Evolutionary conservation across 129 eudicot species (phyloP), one percentile per base, ranked within the genome.

Genomic region (Lonicera japonica): DNA sequence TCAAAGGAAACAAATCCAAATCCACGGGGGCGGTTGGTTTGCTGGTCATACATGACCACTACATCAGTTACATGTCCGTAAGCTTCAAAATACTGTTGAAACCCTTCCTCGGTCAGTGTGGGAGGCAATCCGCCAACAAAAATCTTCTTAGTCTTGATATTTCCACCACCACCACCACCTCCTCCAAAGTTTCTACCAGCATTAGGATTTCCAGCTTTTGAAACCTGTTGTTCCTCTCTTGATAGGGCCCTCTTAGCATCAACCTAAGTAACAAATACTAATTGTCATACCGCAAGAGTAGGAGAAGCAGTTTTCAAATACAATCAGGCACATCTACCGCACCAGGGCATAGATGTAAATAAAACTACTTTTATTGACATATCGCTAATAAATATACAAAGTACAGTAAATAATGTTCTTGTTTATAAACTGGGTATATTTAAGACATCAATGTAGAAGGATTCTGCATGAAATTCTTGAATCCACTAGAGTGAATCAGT

Each of bases 201-300:
- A 60, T 52, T 71, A 13, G 80, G 39, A 46, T 82, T 85, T 68
- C 87, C 89, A 64, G 65, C 79, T 68, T 73, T 89, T 0, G 95
- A 73, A 21, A 68, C 82, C n/a, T n/a, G n/a, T 24, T 88, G 96
- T 59, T 89, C 96, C 65, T 85, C 96, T 71, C 95, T 89, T 57
- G 96, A 89, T 57, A 85, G 73, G 61, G 96, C 95, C 73, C 87
- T 85, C 79, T 89, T 89, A 52, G 90, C 96, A 77, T 89, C 96
- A 63, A 89, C 95, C 96, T 89, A 70, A 38, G 65, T 54, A 20
- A 47, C 63, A 57, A 70, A 11, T n/a, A n/a, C n/a, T n/a, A n/a
- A n/a, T n/a, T n/a, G n/a, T n/a, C n/a, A n/a, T n/a, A n/a, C n/a
- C n/a, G n/a, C n/a, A n/a, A n/a, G n/a, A n/a, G n/a, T n/a, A n/a